Conservation (phyloP, 2,329 filamentous ascomycete species). For the Colletotrichum shisoi region DNA sequence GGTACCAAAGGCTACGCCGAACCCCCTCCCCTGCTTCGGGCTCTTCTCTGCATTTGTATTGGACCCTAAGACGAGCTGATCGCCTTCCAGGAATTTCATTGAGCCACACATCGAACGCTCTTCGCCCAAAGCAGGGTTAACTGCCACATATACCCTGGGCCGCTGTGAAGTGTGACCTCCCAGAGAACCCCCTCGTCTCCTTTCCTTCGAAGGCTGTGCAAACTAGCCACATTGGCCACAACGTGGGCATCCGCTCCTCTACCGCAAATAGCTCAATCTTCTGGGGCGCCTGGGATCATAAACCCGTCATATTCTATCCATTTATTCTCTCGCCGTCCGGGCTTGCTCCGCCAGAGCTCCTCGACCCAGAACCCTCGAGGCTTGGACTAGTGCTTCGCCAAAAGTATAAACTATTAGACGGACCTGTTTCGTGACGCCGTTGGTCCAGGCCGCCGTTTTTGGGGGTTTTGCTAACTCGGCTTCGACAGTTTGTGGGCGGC, state of each 20-base stretch:
- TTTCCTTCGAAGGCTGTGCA: conserved; percentile 35
- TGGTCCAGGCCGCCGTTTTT: conserved; percentile 9
- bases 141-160: conserved; percentile 36
- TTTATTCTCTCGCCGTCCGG: conserved; percentile 14
- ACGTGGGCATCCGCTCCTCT: conserved; percentile 33
- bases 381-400: conserved; percentile 29
- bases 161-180: conserved; percentile 34
- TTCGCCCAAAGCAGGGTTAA: conserved; percentile 34
- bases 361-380: conserved; percentile 19
- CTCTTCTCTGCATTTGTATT: conserved; percentile 40
- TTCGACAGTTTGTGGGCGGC: conserved; percentile 32
- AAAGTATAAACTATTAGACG: conserved; percentile 36
- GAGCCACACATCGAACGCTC: conserved; percentile 33
- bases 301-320: conserved; percentile 31
- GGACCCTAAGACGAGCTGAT: conserved; percentile 37
- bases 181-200: conserved; percentile 21
- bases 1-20: conserved; percentile 30
- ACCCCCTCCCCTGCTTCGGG: conserved; percentile 38
- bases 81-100: conserved; percentile 37
- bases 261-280: conserved; percentile 39
- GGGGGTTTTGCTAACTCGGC: conserved; percentile 24
- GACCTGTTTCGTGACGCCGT: conserved; percentile 21
- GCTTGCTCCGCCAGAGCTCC: conserved; percentile 20
- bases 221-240: conserved; percentile 40
- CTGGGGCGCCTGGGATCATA: conserved; percentile 35